Base-by-base conservation (phyloP, 129 eudicot genomes). In the Chrysanthemum seticuspe region DNA sequence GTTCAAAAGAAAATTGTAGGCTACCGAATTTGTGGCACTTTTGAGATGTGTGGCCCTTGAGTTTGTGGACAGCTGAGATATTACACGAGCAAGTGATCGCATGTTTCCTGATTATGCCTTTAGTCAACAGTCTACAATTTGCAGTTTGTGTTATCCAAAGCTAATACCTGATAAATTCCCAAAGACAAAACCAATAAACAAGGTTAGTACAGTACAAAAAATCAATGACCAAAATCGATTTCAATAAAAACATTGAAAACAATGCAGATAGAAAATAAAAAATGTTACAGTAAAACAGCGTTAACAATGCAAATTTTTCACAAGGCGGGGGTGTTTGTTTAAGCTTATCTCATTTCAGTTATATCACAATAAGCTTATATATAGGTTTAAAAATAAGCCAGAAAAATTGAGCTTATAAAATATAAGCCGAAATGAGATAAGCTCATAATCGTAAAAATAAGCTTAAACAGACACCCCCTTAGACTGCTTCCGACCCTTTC, bases 81-180 rank as follows among this genome's bases (percentile, higher is more conserved):
- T 59, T 6, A 62, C 68, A 65, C 73, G 85, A 19, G 66, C 51
- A 12, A 84, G 78, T 12, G 68, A 54, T 59, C 76, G 87, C 89
- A 87, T 84, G 47, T 78, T 79, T 68, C 62, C 11, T 0, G 51
- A 47, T 71, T 48, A 71, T 50, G 40, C 40, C 57, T 64, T 56
- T 16, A 15, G 55, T 27, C 13, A 40, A 40, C 47, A 15, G 55
- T 29, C 67, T 78, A 55, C 49, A 48, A 27, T 67, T 76, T 58
- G 67, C 74, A 23, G n/a, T 59, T 45, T 76, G 55, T 65, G 59
- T 75, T 55, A 48, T 75, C 56, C 29, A 76, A 68, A 76, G 51
- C 16, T 27, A 34, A 45, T 55, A 65, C 77, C 82, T 71, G 53
- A 27, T 44, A 44, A 31, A 29, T 36, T 25, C 56, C 62, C 34